Evolutionary conservation across 148 eudicot genomes (phyloP), one percentile per base, ranked within the genome.

Genomic region (Cornus florida): DNA sequence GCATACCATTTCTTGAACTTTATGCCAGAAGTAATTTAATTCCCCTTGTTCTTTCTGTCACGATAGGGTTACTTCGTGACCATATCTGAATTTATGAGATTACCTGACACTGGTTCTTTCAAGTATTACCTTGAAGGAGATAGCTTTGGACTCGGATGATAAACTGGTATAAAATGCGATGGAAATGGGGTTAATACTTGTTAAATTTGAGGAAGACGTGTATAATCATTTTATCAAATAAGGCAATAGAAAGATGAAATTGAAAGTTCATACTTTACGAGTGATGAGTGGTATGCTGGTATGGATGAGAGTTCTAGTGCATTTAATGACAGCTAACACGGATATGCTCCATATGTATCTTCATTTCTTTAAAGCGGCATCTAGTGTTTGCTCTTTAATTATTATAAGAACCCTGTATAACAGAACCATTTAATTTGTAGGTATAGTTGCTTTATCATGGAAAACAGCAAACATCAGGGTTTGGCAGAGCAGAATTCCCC

Each of bases 401-500:
- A 57, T 67, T 32, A 10, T 20, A 20, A 53, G 8, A 13, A n/a
- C 46, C 28, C 33, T 39, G 46, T 41, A 60, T 60, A 75, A 24
- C 10, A 20, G 74, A 74, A 17, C 8, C 14, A 10, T 71, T 78
- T 17, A 2, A 39, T 16, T 46, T 77, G 84, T 24, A 76, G 87
- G 78, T 67, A 56, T n/a, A 56, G 41, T 73, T 71, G 76, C 23
- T 77, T 35, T 28, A 70, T 70, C 16, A 92, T 92, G 93, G 96
- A 87, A 81, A 74, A 20, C 67, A 71, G 68, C 32, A 83, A 71
- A 82, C 33, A 64, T 46, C 41, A 50, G 10, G 56, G 22, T 35
- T 77, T 76, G 32, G 75, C 31, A 13, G 80, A 71, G 60, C 75
- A 77, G 31, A 77, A 73, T 41, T 67, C 86, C 20, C 71, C 75